phyloP scores from a whole-genome alignment of 2,329 filamentous ascomycete genomes.

The Hypoxylon rubiginosum region DNA sequence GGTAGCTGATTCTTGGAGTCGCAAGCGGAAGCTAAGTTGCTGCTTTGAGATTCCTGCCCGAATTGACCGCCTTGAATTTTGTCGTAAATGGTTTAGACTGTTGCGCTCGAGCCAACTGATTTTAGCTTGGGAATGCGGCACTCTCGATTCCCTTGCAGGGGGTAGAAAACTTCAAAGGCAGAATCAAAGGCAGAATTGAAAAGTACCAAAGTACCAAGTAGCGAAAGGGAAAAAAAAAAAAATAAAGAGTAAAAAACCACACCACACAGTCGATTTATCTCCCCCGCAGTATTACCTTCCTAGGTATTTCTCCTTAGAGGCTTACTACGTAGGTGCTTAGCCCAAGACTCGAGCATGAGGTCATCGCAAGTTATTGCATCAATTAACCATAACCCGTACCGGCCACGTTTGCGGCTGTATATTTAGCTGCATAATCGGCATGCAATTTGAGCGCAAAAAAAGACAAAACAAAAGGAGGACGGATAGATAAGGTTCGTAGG shows the following conservation, averaged over 20 bases:
- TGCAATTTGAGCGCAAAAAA: constrained; percentile 4
- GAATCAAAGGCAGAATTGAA: too few species aligned
- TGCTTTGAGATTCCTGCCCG: constrained; percentile 35
- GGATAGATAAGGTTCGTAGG: constrained; percentile 9
- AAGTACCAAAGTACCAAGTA: too few species aligned
- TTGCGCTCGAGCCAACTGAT: background rate
- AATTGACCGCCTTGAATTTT: constrained; percentile 39
- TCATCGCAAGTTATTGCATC: constrained; percentile 37
- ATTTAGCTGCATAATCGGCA: constrained; percentile 27
- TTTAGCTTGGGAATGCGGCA: background rate
- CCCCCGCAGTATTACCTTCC: background rate
- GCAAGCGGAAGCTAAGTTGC: constrained; percentile 44
- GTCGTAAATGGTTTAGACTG: constrained; percentile 25
- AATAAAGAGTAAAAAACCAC: too few species aligned
- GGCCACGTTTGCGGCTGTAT: constrained; percentile 30
- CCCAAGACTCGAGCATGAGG: constrained; percentile 38
- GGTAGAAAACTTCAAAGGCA: too few species aligned
- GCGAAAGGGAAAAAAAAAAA: background rate
- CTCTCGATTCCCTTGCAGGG: background rate
- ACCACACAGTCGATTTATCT: background rate
- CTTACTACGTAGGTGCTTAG: constrained; percentile 11
- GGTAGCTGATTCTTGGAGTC: constrained; percentile 19
- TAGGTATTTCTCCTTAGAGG: constrained; percentile 8
- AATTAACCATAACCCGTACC: constrained; percentile 12
- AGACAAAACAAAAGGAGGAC: too few species aligned